These are phyloP conservation scores for Pestalotiopsis sp. DNA, from an alignment of 2,329 filamentous ascomycete species.

Conservation along the genomic window DNA sequence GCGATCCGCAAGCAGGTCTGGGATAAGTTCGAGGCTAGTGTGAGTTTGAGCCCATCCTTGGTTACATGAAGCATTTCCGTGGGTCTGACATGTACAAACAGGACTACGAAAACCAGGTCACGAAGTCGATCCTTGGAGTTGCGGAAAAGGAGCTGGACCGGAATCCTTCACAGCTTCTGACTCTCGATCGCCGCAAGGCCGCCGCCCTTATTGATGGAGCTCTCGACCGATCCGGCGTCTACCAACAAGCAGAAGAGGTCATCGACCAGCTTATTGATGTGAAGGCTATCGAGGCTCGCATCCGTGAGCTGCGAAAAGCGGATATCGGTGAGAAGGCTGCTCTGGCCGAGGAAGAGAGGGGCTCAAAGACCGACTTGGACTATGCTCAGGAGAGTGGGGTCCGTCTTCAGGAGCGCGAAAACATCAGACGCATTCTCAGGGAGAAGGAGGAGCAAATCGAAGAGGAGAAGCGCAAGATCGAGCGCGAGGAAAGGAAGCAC, in stretches of 20 bases:
- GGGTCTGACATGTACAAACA: slow-evolving; percentile 32
- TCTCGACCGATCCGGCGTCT: slow-evolving; percentile 75
- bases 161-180: slow-evolving; percentile 71
- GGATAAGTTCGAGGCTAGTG: slow-evolving; percentile 72
- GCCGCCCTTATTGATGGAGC: slow-evolving; percentile 78
- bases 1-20: slow-evolving; percentile 75
- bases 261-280: slow-evolving; percentile 72
- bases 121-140: slow-evolving; percentile 67
- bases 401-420: slow-evolving; percentile 63
- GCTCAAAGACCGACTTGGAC: slow-evolving; percentile 73
- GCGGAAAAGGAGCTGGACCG: slow-evolving; percentile 76
- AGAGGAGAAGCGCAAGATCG: slow-evolving; percentile 63
- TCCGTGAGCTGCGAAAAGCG: slow-evolving; percentile 67
- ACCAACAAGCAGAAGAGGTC: slow-evolving; percentile 69
- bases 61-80: neutral
- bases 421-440: slow-evolving; percentile 61
- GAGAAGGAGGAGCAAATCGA: slow-evolving; percentile 62
- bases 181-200: slow-evolving; percentile 73
- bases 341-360: slow-evolving; percentile 64
- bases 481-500: slow-evolving; percentile 57
- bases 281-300: slow-evolving; percentile 67
- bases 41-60: slow-evolving; percentile 39
- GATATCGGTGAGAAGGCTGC: slow-evolving; percentile 74
- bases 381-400: slow-evolving; percentile 70
- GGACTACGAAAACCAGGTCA: slow-evolving; percentile 72